phyloP scores from a whole-genome alignment of 306 rosid species.

The Dalbergia cultrata region DNA sequence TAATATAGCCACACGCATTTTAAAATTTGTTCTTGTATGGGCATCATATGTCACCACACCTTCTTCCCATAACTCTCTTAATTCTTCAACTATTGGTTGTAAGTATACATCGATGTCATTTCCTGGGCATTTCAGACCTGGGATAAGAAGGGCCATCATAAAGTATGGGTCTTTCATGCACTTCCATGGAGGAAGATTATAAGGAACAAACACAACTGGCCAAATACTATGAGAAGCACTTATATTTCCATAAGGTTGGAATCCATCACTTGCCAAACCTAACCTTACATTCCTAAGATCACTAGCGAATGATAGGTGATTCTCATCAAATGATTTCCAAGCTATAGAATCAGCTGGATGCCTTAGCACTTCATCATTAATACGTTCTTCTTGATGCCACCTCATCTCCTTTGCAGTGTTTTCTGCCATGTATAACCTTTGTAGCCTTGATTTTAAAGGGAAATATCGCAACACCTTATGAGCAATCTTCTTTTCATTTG shows the following conservation, averaged over 20 bases:
- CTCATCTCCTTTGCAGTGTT: not conserved
- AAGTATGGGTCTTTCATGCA: not conserved
- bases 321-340: not conserved
- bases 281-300: conserved; percentile 9
- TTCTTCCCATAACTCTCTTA: not conserved
- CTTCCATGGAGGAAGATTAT: not conserved
- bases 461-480: not conserved
- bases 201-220: not conserved
- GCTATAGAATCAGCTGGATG: not conserved
- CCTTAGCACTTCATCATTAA: not conserved
- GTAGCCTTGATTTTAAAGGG: no score
- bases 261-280: not conserved
- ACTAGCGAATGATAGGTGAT: not conserved
- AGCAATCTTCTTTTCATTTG: not conserved
- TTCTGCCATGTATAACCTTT: not conserved
- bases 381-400: not conserved
- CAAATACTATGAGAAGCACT: not conserved
- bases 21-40: not conserved
- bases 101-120: conserved; percentile 11
- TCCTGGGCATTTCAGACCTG: not conserved
- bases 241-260: conserved; percentile 1
- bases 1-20: not conserved
- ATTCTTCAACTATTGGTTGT: not conserved
- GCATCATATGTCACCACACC: not conserved
- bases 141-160: not conserved